Evolutionary conservation across 257 asterid species (phyloP), one percentile per base, ranked within the genome.

Genomic region (Nicotiana tomentosiformis): DNA sequence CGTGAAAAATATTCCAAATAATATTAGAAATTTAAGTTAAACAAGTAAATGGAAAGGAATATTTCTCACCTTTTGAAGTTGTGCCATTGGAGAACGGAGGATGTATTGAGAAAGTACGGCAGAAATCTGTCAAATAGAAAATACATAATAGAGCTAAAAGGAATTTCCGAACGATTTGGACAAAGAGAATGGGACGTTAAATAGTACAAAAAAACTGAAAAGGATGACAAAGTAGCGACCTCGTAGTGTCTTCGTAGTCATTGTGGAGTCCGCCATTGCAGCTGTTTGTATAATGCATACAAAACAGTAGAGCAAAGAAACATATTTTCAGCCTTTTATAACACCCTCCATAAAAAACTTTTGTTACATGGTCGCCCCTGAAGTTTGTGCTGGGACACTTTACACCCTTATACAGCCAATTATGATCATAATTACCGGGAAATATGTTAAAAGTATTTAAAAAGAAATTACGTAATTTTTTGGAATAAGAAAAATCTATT

Each of bases 241-340:
- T 0, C 12, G 51, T 12, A 9, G 12, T 43, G 51, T 53, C 18
- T 12, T 53, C 58, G 5, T 53, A 53, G 58, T 9, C 65, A 49
- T 74, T 51, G 80, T 29, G 49, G 80, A 51, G 10, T 76, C 80
- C 80, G 80, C 29, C 65, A 76, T 76, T 51, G 65, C 65, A 51
- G 80, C 17, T 72, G 61, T 18, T 9, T 14, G 0, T 74, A 74
- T 14, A 9, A 32, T 29, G 74, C 74, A 74, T 74, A 49, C 39
- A 49, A 49, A 60, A 72, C 39, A 72, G 14, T 20, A 5, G 37
- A 74, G 62, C 12, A 14, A 49, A 14, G 35, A 18, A 51, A 51
- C 80, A 14, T 20, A 6, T 30, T 62, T 23, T 23, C 26, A 5
- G 23, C 64, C 10, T 18, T 57, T 57, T 17, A 18, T 58, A 58